Evolutionary conservation across 108 stramenopile species (phyloP), one percentile per base, ranked within the genome.

Genomic region (Skeletonema marinoi): DNA sequence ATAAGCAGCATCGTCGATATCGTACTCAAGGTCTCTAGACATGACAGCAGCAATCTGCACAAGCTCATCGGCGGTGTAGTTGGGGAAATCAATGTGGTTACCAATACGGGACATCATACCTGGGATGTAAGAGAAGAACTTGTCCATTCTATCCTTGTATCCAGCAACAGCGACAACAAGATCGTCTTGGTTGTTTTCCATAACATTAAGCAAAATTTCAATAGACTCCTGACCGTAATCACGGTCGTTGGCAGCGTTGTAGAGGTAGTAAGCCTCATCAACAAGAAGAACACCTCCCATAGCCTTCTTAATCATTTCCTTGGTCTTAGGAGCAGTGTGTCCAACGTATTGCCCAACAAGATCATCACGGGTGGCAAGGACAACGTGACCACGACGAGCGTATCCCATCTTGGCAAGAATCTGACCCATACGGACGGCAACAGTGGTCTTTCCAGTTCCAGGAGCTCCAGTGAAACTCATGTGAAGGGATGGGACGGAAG

Each of bases 281-380:
- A 98, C 96, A 65, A 98, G 92, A 65, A 98, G 91, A 51, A 98
- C 85, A 65, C 95, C 95, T 64, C 95, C 95, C 90, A 98, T 94
- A 56, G 97, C 96, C 89, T 98, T 96, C 89, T 98, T 98, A 90
- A 99, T 97, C 97, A 98, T 97, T 74, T 97, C 98, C 96, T 98
- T 99, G 66, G 97, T 98, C 89, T 98, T 98, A 46, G 97, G 98
- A 16, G 97, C 98, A 35, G 98, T 99, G 92, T 99, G 98, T 59
- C 98, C 98, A 63, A 99, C 97, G 78, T 99, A 99, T 80, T 99
- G 98, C 33, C 98, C 98, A 10, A 98, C 97, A 65, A 99, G 94
- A 85, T 97, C 97, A 76, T 98, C 97, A 87, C 97, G 94, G 21
- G 98, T 99, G 38, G 98, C 97, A 65, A 98, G 91, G 48, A 99